phyloP scores from a whole-genome alignment of 2,329 filamentous ascomycete species.

The Fusarium nurragi region DNA sequence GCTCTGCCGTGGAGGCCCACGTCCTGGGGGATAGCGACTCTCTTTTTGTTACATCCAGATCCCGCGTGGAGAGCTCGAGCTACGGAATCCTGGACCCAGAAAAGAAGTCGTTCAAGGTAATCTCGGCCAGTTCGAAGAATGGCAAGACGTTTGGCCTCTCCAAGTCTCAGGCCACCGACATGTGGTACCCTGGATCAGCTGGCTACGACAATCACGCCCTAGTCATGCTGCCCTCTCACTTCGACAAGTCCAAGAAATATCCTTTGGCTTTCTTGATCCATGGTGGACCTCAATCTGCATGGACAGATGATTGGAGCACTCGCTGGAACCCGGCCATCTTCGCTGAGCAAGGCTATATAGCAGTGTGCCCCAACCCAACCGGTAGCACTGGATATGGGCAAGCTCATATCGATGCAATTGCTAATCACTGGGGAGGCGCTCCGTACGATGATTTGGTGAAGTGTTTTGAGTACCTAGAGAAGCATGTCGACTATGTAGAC shows the following conservation, averaged over 20 bases:
- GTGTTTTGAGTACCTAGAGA: slow-evolving; percentile 77
- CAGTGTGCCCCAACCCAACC: slow-evolving; percentile 83
- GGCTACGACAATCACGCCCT: slow-evolving; percentile 75
- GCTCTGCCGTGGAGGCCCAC: slow-evolving; percentile 63
- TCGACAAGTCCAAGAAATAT: slow-evolving; percentile 76
- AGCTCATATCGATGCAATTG: slow-evolving; percentile 78
- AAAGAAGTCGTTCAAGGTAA: slow-evolving; percentile 49
- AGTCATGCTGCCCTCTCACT: slow-evolving; percentile 71
- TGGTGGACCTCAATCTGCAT: slow-evolving; percentile 82
- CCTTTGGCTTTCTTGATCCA: slow-evolving; percentile 84
- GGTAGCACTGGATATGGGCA: slow-evolving; percentile 87
- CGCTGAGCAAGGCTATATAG: slow-evolving; percentile 87
- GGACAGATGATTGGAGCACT: slow-evolving; percentile 79
- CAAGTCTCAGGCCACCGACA: slow-evolving; percentile 69
- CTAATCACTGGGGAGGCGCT: slow-evolving; percentile 82
- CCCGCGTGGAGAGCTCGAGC: slow-evolving; percentile 75
- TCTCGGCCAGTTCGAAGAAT: slow-evolving; percentile 73
- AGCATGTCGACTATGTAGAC: slow-evolving; percentile 74
- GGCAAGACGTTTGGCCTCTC: slow-evolving; percentile 75
- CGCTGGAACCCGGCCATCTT: slow-evolving; percentile 89
- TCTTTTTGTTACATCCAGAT: slow-evolving; percentile 74
- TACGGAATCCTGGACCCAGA: slow-evolving; percentile 68
- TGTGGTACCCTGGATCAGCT: slow-evolving; percentile 74
- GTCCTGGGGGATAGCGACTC: slow-evolving; percentile 58
- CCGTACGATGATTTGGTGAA: slow-evolving; percentile 86